Conservation (phyloP, 2,329 filamentous ascomycete genomes). For the Drechslera avenae region DNA sequence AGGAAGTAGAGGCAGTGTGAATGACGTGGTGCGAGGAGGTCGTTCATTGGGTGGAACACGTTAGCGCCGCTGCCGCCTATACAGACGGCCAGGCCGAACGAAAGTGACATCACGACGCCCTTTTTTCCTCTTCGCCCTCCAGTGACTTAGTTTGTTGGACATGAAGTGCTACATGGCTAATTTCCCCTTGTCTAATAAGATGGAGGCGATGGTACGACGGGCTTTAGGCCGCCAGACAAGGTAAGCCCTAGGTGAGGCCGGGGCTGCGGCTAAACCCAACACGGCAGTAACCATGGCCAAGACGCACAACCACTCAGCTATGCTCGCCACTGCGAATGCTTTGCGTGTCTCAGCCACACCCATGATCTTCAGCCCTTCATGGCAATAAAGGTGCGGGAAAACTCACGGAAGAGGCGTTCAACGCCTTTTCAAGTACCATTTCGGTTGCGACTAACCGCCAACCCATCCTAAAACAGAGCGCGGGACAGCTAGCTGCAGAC, state of each 20-base stretch:
- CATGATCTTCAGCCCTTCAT: constrained; percentile 10
- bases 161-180: too few relatives aligned
- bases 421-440: neutral
- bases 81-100: neutral
- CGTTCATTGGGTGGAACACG: neutral
- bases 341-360: neutral
- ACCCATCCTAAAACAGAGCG: neutral
- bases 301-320: constrained; percentile 3
- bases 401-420: neutral
- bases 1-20: too few relatives aligned
- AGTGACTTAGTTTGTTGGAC: too few relatives aligned
- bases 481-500: neutral
- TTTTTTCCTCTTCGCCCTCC: neutral
- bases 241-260: neutral
- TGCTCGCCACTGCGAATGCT: neutral
- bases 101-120: neutral
- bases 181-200: too few relatives aligned
- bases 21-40: too few relatives aligned
- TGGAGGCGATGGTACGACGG: too few relatives aligned
- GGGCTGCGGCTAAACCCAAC: constrained; percentile 8
- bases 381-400: constrained; percentile 31
- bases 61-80: too few relatives aligned
- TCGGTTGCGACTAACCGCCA: neutral
- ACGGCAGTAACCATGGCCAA: constrained; percentile 24
- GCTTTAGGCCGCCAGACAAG: too few relatives aligned